phyloP scores from a whole-genome alignment of 192 early-diverging fungal genomes.

The Backusella sp. region DNA sequence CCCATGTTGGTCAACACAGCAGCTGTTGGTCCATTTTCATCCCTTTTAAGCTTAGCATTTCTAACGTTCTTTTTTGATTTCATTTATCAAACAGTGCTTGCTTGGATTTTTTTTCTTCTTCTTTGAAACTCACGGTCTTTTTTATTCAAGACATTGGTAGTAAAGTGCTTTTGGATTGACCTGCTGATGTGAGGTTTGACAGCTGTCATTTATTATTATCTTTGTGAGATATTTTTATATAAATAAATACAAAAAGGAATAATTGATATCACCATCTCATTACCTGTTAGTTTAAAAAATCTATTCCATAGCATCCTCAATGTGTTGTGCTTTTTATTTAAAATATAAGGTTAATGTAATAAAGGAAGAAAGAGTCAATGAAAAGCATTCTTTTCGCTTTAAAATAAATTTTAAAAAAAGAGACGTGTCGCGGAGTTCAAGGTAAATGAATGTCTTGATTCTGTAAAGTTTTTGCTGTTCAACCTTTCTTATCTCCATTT shows the following conservation, averaged over 20 bases:
- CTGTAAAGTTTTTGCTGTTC: not conserved
- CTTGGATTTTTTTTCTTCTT: no score
- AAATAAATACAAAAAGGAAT: no score
- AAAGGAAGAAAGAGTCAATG: not conserved
- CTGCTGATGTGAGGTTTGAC: no score
- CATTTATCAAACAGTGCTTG: no score
- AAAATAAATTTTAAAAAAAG: not conserved
- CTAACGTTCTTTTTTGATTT: no score
- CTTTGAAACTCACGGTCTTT: no score
- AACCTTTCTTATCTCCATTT: not conserved
- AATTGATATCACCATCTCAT: not conserved
- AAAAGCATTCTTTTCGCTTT: not conserved
- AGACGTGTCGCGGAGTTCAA: not conserved
- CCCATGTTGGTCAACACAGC: constrained; percentile 92
- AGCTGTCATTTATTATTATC: no score
- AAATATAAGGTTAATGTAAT: not conserved
- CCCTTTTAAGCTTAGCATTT: not conserved
- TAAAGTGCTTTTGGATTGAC: no score
- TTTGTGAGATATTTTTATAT: no score
- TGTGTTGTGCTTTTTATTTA: not conserved
- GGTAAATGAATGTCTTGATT: not conserved
- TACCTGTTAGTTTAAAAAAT: not conserved
- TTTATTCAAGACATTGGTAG: no score
- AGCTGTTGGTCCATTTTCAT: constrained; percentile 58
- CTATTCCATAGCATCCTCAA: not conserved